Conservation (phyloP, 106 monocot species). For the Dactylorhiza incarnata region DNA sequence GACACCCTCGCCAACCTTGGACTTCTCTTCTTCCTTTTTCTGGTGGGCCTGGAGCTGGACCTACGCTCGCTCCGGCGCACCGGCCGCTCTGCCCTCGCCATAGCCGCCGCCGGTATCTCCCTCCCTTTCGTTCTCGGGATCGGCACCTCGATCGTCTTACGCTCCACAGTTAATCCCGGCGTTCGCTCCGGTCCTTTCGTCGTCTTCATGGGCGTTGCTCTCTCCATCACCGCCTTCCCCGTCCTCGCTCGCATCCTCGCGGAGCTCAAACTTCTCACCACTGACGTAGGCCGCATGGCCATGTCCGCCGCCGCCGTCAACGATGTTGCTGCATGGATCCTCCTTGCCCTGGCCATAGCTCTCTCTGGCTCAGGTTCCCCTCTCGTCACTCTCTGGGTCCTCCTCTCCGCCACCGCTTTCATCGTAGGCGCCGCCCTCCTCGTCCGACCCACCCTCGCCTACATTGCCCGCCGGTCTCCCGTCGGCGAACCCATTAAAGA, state of each 20-base stretch:
- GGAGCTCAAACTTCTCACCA: constrained; percentile 46
- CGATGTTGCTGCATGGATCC: constrained; percentile 37
- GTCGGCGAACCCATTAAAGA: constrained; percentile 29
- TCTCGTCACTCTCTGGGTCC: constrained; percentile 25
- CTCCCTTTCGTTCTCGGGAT: constrained; percentile 36
- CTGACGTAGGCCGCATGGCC: constrained; percentile 39
- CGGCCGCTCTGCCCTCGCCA: constrained; percentile 25
- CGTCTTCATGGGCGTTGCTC: constrained; percentile 44
- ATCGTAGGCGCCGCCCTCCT: constrained; percentile 8
- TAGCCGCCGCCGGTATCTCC: constrained; percentile 39
- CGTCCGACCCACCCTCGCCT: constrained; percentile 19
- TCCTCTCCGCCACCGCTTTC: constrained; percentile 27
- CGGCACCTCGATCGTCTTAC: constrained; percentile 32
- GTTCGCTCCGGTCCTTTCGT: constrained; percentile 22
- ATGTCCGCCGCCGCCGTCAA: constrained; percentile 51
- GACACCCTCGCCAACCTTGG: constrained; percentile 44
- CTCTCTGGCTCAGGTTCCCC: constrained; percentile 39
- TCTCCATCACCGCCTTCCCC: constrained; percentile 44
- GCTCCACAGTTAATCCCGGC: constrained; percentile 16
- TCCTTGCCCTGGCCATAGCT: constrained; percentile 33
- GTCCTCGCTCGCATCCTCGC: constrained; percentile 47
- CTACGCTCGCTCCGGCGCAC: constrained; percentile 32
- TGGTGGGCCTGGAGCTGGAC: constrained; percentile 47
- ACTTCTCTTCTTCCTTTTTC: constrained; percentile 41
- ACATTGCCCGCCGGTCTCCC: constrained; percentile 20